Evolutionary conservation across 805 yeast genomes (phyloP), one percentile per base, ranked within the genome.

Genomic region (Saccharomycopsis sp.): DNA sequence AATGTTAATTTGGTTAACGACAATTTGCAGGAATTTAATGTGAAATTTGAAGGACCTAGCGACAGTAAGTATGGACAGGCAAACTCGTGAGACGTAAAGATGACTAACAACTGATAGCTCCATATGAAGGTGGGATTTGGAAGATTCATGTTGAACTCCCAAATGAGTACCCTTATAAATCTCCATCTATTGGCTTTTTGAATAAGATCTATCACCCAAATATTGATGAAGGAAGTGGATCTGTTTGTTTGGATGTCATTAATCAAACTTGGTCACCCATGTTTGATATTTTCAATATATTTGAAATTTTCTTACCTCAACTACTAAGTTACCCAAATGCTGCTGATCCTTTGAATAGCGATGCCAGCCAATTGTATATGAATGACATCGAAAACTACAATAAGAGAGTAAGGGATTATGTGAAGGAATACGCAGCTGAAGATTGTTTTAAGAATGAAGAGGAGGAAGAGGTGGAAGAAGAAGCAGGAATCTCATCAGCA

Each of bases 221-320:
- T 58, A 88, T 90, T 51, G 98, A 90, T 59, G 94, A 88, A 59
- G 72, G 78, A 22, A 80, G 78, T 13, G 98, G 98, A 0, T 79
- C 94, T 0, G 96, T 90, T 4, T 90, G 98, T 63, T 75, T 90
- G 40, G 97, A 90, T 61, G 97, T 93, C 14, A 89, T 90, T 52
- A 90, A 90, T 61, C 96, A 90, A 59, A 87, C 97, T 0, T 90
- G 98, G 98, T 85, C 95, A 34, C 97, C 98, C 1, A 85, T 90
- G 87, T 90, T 88, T 68, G 97, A 93, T 44, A 73, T 93, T 53
- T 69, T 81, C 53, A 93, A 93, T 60, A 85, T 90, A 21, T 86
- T 93, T 60, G 97, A 90, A 57, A 81, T 86, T 59, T 93, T 90
- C 66, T 66, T 90, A 48, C 98, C 98, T 4, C 97, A 94, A 56